A percentile compares a stretch with the other conserved stretches of the same genome.
phyloP scores from a whole-genome alignment of 208 protist genomes.

The Crithidia thermophila region DNA sequence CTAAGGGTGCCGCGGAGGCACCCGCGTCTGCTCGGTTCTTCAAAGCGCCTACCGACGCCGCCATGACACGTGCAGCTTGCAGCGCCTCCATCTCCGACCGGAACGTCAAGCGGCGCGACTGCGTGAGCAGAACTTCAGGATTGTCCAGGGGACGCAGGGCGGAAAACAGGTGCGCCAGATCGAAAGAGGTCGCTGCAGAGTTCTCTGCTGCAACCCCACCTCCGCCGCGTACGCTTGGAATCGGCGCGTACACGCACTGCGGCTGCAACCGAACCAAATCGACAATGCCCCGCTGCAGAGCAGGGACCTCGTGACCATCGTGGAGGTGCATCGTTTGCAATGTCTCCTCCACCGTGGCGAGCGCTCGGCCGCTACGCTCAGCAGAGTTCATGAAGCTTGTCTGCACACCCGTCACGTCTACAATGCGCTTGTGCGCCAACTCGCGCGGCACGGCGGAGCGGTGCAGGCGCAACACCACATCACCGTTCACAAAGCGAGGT shows the following conservation, averaged over 20 bases:
- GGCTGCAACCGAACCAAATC: conserved; percentile 50
- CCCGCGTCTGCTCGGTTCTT: neutral
- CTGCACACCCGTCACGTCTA: conserved; percentile 74
- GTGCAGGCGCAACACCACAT: conserved; percentile 43
- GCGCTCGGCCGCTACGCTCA: conserved; percentile 33
- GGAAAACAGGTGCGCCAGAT: conserved; percentile 10
- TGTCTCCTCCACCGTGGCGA: conserved; percentile 55
- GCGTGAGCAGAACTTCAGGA: conserved; percentile 32
- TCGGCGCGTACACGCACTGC: conserved; percentile 44
- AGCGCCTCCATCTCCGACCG: conserved; percentile 56
- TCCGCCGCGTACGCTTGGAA: neutral
- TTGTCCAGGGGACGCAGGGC: conserved; percentile 47
- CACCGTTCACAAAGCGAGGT: conserved; percentile 25
- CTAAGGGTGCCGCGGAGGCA: neutral
- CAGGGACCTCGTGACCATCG: conserved; percentile 80
- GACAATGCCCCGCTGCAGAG: conserved; percentile 63
- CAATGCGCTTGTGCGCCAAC: conserved; percentile 47
- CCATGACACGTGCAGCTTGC: conserved; percentile 60
- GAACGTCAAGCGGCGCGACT: conserved; percentile 40
- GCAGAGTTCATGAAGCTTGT: conserved; percentile 68
- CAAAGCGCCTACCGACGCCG: conserved; percentile 33
- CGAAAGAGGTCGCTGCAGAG: neutral
- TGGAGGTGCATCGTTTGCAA: conserved; percentile 82
- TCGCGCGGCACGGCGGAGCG: conserved; percentile 38
- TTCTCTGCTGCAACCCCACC: no score